These are phyloP conservation scores for Plasmodium blacklocki DNA, from an alignment of 169 alveolate genomes.

Conservation along the genomic window DNA sequence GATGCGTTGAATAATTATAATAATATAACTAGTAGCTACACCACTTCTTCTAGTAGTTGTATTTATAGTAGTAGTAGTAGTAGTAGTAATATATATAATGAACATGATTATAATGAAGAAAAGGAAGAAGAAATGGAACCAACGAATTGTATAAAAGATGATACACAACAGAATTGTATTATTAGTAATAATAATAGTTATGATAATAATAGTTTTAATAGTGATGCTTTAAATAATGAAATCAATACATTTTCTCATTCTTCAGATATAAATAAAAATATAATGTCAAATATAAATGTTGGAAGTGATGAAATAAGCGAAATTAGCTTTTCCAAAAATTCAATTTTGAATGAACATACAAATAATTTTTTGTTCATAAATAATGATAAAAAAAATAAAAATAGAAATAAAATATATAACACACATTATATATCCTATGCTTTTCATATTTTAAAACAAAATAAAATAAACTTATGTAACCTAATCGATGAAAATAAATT, in stretches of 20 bases:
- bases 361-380: neutral
- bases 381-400: neutral
- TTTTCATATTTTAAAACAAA: slow-evolving; percentile 12
- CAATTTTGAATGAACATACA: neutral
- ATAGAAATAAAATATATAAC: neutral
- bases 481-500: slow-evolving; percentile 1
- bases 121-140: too few relatives aligned
- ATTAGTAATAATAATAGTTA: neutral
- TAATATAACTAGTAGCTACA: too few relatives aligned
- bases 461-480: slow-evolving; percentile 26
- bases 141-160: too few relatives aligned
- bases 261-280: neutral
- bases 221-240: neutral
- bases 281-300: neutral
- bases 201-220: slow-evolving; percentile 1
- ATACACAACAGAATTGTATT: neutral
- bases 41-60: too few relatives aligned
- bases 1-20: too few relatives aligned
- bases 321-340: slow-evolving; percentile 1
- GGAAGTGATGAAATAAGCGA: slow-evolving; percentile 20
- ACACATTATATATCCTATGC: neutral
- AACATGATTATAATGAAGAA: too few relatives aligned
- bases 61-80: too few relatives aligned
- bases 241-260: neutral
- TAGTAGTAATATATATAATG: too few relatives aligned